phyloP scores from a whole-genome alignment of 371 early-diverging fungal species.

The Syncephalastrum racemosum region DNA sequence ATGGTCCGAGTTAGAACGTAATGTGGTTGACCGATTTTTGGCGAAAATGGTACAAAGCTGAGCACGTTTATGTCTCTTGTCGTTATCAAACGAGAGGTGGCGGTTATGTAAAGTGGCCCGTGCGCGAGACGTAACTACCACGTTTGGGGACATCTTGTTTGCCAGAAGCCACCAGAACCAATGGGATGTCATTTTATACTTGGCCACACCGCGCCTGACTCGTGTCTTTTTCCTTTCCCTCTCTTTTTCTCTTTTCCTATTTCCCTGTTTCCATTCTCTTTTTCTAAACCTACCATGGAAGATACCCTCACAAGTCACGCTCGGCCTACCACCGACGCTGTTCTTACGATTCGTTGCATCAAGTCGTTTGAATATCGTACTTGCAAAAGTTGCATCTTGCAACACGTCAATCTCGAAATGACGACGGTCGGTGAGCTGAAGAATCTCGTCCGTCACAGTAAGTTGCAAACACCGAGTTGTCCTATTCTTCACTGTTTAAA shows the following conservation, averaged over 20 bases:
- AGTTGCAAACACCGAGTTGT: slow-evolving; percentile 15
- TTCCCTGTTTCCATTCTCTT: background rate
- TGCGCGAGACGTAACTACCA: too few relatives aligned
- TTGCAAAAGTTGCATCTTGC: slow-evolving; percentile 78
- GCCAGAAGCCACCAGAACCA: too few relatives aligned
- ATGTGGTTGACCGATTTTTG: slow-evolving; percentile 36
- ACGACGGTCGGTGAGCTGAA: slow-evolving; percentile 75
- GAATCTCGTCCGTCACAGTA: slow-evolving; percentile 66
- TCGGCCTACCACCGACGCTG: slow-evolving; percentile 56
- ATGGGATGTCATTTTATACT: too few relatives aligned
- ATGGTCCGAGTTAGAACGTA: slow-evolving; percentile 37
- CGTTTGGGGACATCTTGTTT: too few relatives aligned
- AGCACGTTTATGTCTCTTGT: slow-evolving; percentile 12
- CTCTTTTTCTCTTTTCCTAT: background rate
- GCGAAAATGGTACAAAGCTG: slow-evolving; percentile 32
- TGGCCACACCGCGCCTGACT: too few relatives aligned
- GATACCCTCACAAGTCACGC: slow-evolving; percentile 51
- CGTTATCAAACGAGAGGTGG: too few relatives aligned
- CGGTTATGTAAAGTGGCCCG: too few relatives aligned
- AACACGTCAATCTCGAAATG: slow-evolving; percentile 63
- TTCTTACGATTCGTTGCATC: slow-evolving; percentile 84
- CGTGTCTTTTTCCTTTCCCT: background rate
- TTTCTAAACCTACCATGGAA: background rate
- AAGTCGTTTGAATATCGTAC: slow-evolving; percentile 91
- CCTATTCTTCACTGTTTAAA: background rate